These are phyloP conservation scores for Sutorius eximius DNA, from an alignment of 1,284 basidiomycete species.

Conservation along the genomic window DNA sequence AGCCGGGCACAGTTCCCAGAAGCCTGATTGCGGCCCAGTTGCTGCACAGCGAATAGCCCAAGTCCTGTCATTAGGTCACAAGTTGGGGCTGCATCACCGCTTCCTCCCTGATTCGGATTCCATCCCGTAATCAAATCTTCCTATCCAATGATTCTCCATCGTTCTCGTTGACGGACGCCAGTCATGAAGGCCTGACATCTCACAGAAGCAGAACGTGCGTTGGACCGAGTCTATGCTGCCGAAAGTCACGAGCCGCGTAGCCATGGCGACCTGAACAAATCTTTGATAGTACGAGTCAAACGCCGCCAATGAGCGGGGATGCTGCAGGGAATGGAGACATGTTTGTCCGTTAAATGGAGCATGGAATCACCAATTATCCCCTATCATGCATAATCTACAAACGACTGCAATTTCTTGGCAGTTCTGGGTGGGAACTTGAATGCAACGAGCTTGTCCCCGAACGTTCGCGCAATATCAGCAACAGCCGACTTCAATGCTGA, in stretches of 20 bases:
- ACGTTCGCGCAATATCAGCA: conserved; percentile 66
- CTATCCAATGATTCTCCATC: not conserved
- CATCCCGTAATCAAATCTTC: not conserved
- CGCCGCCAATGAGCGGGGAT: not conserved
- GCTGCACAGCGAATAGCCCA: not conserved
- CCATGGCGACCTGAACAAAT: not conserved
- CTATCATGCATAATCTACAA: conserved; percentile 56
- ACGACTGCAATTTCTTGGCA: conserved; percentile 66
- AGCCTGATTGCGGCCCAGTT: not conserved
- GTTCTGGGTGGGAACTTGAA: conserved; percentile 74
- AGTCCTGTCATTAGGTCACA: not conserved
- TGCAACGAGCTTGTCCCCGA: conserved; percentile 70
- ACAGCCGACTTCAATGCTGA: conserved; percentile 71
- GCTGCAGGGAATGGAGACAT: not conserved
- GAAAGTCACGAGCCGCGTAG: not conserved
- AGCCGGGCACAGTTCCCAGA: not conserved
- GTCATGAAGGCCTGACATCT: not conserved
- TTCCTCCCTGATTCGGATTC: not conserved
- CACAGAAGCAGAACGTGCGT: not conserved
- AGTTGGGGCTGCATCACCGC: not conserved
- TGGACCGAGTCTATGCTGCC: not conserved
- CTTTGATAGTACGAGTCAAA: not conserved
- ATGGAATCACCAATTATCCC: not conserved
- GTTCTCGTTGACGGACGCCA: not conserved
- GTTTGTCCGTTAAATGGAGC: not conserved